Evolutionary conservation across 2,329 filamentous ascomycete species (phyloP).

Genomic region (Penicillium sp.): DNA sequence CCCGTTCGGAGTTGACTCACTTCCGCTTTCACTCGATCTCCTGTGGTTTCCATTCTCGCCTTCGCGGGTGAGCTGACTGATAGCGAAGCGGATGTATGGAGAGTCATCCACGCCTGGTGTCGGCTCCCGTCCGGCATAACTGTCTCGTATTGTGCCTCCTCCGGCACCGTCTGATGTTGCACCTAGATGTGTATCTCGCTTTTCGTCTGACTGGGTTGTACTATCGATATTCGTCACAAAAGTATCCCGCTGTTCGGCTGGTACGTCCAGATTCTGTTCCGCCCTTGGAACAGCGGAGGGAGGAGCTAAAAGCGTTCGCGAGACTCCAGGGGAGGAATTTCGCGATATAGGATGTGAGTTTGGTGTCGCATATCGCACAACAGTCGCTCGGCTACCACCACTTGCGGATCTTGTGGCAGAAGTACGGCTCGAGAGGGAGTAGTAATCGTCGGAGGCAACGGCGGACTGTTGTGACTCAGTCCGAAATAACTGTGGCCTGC

Average conservation of each 20-base stretch:
- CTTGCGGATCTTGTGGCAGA: constrained; percentile 39
- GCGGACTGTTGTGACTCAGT: constrained; percentile 52
- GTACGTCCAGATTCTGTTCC: constrained; percentile 15
- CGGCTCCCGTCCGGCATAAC: constrained; percentile 47
- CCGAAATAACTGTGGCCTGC: constrained; percentile 49
- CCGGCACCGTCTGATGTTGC: constrained; percentile 31
- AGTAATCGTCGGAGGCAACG: constrained; percentile 56
- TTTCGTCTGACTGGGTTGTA: constrained; percentile 35
- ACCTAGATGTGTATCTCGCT: constrained; percentile 28
- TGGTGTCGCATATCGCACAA: constrained; percentile 51
- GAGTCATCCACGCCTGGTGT: constrained; percentile 84
- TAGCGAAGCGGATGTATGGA: constrained; percentile 86
- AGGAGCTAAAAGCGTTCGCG: constrained; percentile 32
- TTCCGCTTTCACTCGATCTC: constrained; percentile 53
- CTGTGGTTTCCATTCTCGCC: constrained; percentile 65
- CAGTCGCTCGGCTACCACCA: constrained; percentile 42
- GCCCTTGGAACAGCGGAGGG: constrained; percentile 22
- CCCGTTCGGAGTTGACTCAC: constrained; percentile 56
- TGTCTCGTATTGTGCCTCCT: constrained; percentile 33
- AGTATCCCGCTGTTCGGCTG: constrained; percentile 17
- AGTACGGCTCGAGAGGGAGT: constrained; percentile 51
- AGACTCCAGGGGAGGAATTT: constrained; percentile 35
- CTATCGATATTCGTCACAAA: constrained; percentile 29
- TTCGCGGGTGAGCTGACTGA: constrained; percentile 82
- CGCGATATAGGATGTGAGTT: constrained; percentile 42